phyloP scores from a whole-genome alignment of 805 yeast species.

The Yarrowia bubula region DNA sequence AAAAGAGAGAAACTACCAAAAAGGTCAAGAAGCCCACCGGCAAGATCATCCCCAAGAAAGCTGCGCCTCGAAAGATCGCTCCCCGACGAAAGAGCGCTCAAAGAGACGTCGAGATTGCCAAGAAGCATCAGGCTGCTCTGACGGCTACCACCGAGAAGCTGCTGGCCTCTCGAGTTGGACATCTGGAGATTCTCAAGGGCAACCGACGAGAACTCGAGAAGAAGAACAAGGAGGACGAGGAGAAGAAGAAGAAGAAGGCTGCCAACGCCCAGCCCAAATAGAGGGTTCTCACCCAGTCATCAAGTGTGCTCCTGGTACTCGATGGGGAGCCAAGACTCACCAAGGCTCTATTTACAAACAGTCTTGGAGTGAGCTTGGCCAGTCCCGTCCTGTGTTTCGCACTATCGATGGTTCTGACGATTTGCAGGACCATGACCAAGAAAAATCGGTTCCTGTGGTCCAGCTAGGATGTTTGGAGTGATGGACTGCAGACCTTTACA shows the following conservation, averaged over 20 bases:
- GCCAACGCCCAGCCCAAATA: slow-evolving; percentile 23
- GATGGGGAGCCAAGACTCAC: neutral
- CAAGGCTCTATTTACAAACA: neutral
- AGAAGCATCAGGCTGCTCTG: slow-evolving; percentile 55
- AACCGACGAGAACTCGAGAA: slow-evolving; percentile 80
- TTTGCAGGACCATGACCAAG: neutral
- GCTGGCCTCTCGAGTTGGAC: slow-evolving; percentile 89
- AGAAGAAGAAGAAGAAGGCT: slow-evolving; percentile 29
- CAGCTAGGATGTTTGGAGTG: slow-evolving; percentile 18
- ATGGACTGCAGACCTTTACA: neutral
- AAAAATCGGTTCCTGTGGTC: neutral
- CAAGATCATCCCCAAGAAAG: slow-evolving; percentile 39
- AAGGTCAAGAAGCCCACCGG: slow-evolving; percentile 26
- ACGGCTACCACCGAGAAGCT: slow-evolving; percentile 73
- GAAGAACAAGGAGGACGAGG: slow-evolving; percentile 47
- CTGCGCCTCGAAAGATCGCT: slow-evolving; percentile 71
- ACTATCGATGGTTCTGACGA: neutral
- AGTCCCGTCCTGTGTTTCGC: neutral
- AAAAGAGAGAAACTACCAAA: slow-evolving; percentile 22
- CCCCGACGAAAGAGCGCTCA: slow-evolving; percentile 59
- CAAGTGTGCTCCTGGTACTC: slow-evolving; percentile 10
- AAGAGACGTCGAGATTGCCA: slow-evolving; percentile 55
- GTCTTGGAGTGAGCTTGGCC: slow-evolving; percentile 4
- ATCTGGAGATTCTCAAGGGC: slow-evolving; percentile 86
- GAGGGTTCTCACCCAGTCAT: neutral